phyloP scores from a whole-genome alignment of 768 basidiomycete species.

The Amanita phalloides region DNA sequence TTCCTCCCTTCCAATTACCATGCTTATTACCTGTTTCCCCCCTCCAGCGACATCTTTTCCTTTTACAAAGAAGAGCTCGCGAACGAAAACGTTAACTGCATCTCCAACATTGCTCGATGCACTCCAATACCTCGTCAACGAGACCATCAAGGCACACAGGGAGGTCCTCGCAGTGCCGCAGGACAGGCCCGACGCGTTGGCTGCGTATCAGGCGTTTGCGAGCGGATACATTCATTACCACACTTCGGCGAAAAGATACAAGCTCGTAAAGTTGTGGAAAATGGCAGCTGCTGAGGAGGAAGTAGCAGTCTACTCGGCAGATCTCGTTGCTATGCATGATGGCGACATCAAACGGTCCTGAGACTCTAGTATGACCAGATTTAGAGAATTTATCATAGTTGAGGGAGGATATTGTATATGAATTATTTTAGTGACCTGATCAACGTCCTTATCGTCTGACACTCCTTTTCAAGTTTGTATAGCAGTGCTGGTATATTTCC shows the following conservation, averaged over 20 bases:
- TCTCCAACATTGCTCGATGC: conserved; percentile 3
- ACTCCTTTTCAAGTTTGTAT: too few species aligned
- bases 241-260: not conserved
- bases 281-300: not conserved
- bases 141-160: not conserved
- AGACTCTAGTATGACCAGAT: too few species aligned
- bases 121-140: not conserved
- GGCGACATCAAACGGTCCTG: too few species aligned
- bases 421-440: too few species aligned
- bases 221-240: not conserved
- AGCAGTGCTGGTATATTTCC: too few species aligned
- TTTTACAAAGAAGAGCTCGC: conserved; percentile 4
- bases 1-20: too few species aligned
- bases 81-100: not conserved
- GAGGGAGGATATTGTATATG: too few species aligned
- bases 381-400: too few species aligned
- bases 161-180: not conserved
- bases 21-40: too few species aligned
- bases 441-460: too few species aligned
- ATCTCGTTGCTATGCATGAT: too few species aligned
- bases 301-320: too few species aligned
- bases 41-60: conserved; percentile 1
- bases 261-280: not conserved
- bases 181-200: not conserved
- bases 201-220: not conserved